phyloP scores from a whole-genome alignment of 371 early-diverging fungal genomes.

The Apophysomyces sp. region DNA sequence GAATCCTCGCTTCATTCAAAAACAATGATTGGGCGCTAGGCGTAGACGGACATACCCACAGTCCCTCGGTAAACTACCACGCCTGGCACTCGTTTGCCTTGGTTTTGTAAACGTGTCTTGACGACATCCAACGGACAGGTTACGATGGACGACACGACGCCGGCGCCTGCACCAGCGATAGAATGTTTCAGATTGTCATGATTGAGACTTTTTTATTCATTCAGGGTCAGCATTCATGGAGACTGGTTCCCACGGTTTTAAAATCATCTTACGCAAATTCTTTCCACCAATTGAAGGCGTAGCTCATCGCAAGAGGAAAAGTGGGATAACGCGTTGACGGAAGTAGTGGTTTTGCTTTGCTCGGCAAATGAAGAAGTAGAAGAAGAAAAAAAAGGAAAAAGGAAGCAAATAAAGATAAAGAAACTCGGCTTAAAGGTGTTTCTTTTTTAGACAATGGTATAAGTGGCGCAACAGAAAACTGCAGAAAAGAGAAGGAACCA shows the following conservation, averaged over 20 bases:
- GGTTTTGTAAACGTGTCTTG: slow-evolving; percentile 94
- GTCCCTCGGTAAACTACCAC: slow-evolving; percentile 43
- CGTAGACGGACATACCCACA: slow-evolving; percentile 21
- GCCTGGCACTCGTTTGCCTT: slow-evolving; percentile 56
- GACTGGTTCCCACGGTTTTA: not conserved
- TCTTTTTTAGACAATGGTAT: too few relatives aligned
- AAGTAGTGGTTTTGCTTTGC: not conserved
- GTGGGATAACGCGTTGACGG: not conserved
- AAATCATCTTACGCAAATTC: slow-evolving; percentile 36
- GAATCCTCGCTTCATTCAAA: too few relatives aligned
- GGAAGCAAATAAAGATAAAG: too few relatives aligned
- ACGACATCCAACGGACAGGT: slow-evolving; percentile 95
- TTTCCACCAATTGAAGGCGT: slow-evolving; percentile 37
- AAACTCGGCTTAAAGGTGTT: too few relatives aligned
- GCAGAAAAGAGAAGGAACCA: too few relatives aligned
- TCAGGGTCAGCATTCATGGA: not conserved
- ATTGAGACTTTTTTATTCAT: slow-evolving; percentile 27
- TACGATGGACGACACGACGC: slow-evolving; percentile 77
- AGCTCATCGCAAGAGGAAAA: slow-evolving; percentile 17
- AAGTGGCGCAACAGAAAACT: too few relatives aligned
- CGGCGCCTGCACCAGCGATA: slow-evolving; percentile 86
- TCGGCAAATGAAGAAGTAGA: too few relatives aligned
- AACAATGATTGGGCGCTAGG: too few relatives aligned
- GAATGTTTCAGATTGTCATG: slow-evolving; percentile 72
- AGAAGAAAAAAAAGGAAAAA: too few relatives aligned